Evolutionary conservation across 2,329 filamentous ascomycete genomes (phyloP).

Genomic region (Huntiella savannae): DNA sequence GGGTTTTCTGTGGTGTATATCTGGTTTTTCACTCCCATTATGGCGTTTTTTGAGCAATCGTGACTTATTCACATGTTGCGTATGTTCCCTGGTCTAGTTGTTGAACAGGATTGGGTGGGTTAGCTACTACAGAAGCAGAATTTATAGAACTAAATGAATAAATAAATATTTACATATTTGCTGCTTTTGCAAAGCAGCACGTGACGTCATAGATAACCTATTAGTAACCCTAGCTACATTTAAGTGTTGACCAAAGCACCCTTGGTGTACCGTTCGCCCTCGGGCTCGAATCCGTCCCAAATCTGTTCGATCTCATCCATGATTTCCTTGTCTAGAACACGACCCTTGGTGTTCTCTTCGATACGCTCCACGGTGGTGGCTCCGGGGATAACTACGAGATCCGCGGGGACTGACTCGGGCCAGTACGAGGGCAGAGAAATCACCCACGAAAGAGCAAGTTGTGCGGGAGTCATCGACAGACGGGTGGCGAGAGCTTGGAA

Average conservation of each 20-base stretch:
- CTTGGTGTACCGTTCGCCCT: conserved; percentile 30
- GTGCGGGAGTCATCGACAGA: conserved; percentile 41
- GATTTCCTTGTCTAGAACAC: conserved; percentile 31
- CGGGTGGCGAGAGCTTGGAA: conserved; percentile 37
- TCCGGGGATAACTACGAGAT: conserved; percentile 38
- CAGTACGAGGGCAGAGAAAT: conserved; percentile 28
- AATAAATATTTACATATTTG: neutral
- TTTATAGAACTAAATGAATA: no score
- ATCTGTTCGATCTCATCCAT: conserved; percentile 30
- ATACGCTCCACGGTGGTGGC: conserved; percentile 37
- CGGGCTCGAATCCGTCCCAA: conserved; percentile 27
- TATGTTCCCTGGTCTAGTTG: no score
- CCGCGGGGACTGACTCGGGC: conserved; percentile 28
- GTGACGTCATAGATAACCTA: no score
- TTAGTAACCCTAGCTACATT: neutral
- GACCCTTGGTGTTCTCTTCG: conserved; percentile 35
- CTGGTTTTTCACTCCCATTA: no score
- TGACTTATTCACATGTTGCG: no score
- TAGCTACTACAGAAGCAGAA: no score
- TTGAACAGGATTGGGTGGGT: no score
- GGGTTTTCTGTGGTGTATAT: no score
- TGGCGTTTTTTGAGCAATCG: no score
- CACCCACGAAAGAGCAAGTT: conserved; percentile 50
- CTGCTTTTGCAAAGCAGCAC: no score
- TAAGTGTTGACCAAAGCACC: conserved; percentile 21